Conservation (phyloP, 2,329 filamentous ascomycete genomes). For the Colletotrichum incanum region DNA sequence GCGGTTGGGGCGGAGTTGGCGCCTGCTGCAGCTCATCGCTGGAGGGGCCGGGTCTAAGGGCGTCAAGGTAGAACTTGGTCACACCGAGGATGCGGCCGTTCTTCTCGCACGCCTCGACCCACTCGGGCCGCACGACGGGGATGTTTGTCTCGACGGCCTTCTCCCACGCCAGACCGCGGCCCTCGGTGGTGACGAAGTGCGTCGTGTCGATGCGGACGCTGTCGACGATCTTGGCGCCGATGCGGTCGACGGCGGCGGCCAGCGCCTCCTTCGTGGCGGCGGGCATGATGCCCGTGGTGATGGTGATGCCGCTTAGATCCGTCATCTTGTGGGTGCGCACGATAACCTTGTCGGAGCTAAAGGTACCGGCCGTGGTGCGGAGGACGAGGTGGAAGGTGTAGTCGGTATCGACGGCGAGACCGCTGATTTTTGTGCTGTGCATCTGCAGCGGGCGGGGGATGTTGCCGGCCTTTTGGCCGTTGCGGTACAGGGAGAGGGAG, state of each 20-base stretch:
- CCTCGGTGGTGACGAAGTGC: constrained; percentile 97
- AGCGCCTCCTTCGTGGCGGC: constrained; percentile 81
- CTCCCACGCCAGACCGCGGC: constrained; percentile 91
- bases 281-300: constrained; percentile 91
- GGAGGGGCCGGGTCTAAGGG: constrained; percentile 66
- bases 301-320: constrained; percentile 93
- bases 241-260: constrained; percentile 82
- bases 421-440: constrained; percentile 96
- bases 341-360: constrained; percentile 84
- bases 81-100: constrained; percentile 95
- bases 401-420: constrained; percentile 95
- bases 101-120: constrained; percentile 96
- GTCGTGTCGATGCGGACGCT: constrained; percentile 96
- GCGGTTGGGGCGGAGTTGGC: constrained; percentile 49
- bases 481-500: constrained; percentile 91
- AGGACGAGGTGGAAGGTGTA: constrained; percentile 96
- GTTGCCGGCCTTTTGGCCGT: constrained; percentile 95
- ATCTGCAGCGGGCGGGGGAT: constrained; percentile 91
- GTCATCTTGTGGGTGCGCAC: constrained; percentile 99
- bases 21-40: constrained; percentile 51
- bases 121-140: constrained; percentile 95
- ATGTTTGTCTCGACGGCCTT: constrained; percentile 98
- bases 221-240: constrained; percentile 93
- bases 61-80: constrained; percentile 95
- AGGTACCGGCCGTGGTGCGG: constrained; percentile 91